Evolutionary conservation across 1,139 yeast species (phyloP), one percentile per base, ranked within the genome.

Genomic region (Sugiyamaella japonica): DNA sequence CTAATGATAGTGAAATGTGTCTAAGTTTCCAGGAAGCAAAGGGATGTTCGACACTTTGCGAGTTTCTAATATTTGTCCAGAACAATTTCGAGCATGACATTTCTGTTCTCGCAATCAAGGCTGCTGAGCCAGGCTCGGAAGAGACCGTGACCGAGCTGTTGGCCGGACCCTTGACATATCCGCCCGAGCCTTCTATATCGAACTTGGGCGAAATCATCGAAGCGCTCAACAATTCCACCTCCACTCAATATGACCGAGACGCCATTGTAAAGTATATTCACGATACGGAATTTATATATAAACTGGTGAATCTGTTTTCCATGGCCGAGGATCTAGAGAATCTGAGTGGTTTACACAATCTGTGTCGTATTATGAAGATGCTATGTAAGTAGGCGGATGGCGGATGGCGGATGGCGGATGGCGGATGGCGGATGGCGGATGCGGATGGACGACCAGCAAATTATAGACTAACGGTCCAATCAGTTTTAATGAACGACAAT

Each of bases 21-120:
- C 75, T 93, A 42, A 87, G 95, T 52, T 93, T 93, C 70, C 97
- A 93, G 69, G 98, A 90, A 66, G 83, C 89, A 40, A 88, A 86
- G 51, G 98, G 98, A 0, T 93, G 99, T 69, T 81, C 88, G 13
- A 82, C 84, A 13, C 69, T 91, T 48, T 89, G 97, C 68, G 93
- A 89, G 52, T 90, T 89, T 66, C 79, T 90, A 41, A 81, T 88
- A 17, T 78, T 77, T 55, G 84, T 84, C 1, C 95, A 87, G 65
- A 83, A 81, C 59, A 74, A 76, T 49, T 62, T 80, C 17, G 87
- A 88, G 59, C 87, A 85, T 3, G 78, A 80, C 47, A 88, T 89
- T 8, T 85, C 93, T 2, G 73, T 89, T 16, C 84, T 86, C 52
- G 86, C 89, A 41, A 89, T 88, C 10, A 76, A 84, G 50, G 82